Conservation (phyloP, 2,329 filamentous ascomycete species). For the Botryotinia narcissicola region DNA sequence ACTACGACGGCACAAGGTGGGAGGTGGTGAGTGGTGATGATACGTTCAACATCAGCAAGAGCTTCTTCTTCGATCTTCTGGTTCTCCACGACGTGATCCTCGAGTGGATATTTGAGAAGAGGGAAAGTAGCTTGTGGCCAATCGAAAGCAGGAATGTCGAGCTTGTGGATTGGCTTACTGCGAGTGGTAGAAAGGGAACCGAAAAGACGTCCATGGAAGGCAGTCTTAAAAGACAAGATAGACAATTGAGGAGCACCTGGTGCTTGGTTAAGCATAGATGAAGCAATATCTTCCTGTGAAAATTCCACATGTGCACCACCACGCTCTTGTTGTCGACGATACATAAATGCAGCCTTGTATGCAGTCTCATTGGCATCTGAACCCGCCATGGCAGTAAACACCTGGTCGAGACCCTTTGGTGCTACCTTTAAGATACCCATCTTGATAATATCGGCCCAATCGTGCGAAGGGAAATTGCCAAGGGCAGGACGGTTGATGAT, state of each 20-base stretch:
- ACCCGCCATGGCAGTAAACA: slow-evolving; percentile 77
- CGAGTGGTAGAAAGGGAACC: slow-evolving; percentile 75
- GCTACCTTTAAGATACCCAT: slow-evolving; percentile 70
- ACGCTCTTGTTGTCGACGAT: slow-evolving; percentile 68
- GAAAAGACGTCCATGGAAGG: slow-evolving; percentile 79
- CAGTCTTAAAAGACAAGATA: slow-evolving; percentile 75
- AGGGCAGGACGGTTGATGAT: slow-evolving; percentile 77
- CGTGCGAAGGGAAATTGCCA: slow-evolving; percentile 75
- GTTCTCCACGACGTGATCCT: slow-evolving; percentile 68
- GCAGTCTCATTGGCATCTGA: slow-evolving; percentile 83
- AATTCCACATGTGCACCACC: slow-evolving; percentile 65
- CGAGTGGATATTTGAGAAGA: slow-evolving; percentile 71
- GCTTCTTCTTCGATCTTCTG: slow-evolving; percentile 68
- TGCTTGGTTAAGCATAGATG: slow-evolving; percentile 67
- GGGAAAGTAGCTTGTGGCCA: slow-evolving; percentile 85
- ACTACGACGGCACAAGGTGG: slow-evolving; percentile 72
- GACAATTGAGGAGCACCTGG: slow-evolving; percentile 73
- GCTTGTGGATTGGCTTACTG: slow-evolving; percentile 80
- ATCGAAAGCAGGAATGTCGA: slow-evolving; percentile 85
- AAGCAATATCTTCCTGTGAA: slow-evolving; percentile 64
- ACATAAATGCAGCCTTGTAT: slow-evolving; percentile 87
- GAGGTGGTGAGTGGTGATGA: slow-evolving; percentile 65
- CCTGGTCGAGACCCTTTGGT: slow-evolving; percentile 72
- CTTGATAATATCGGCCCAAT: slow-evolving; percentile 70
- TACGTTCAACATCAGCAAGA: slow-evolving; percentile 68